Base-by-base conservation (phyloP, 371 early-diverging fungal species). In the Rhizopus stolonifer region DNA sequence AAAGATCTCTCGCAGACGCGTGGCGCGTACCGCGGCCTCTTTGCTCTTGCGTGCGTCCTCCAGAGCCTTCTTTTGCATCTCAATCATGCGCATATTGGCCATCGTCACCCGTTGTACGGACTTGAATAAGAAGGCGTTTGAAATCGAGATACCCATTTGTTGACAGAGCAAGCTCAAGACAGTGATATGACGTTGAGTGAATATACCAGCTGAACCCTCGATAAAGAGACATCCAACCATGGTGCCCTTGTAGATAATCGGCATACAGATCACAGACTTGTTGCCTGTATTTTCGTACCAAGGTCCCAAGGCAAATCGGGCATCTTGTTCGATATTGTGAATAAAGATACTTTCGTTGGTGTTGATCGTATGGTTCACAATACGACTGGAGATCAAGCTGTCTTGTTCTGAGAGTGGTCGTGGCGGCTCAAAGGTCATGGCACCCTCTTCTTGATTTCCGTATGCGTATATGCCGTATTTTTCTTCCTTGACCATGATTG, bases 91-190 rank as follows among this genome's bases (percentile, higher is more conserved):
- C 55, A 43, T 46, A 26, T 74, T 70, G 0, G 71, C 61, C 64
- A 64, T 74, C 1, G 74, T 74, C 7, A 64, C 71, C 19, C 65
- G 64, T 44, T 74, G 74, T 0, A 68, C 64, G 3, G 74, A 74
- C 19, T 70, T 70, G 59, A 80, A 82, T 17, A 82, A 44, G 23
- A 79, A 56, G 0, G 82, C 82, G 25, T 82, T 82, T 17, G 80
- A 72, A 26, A 80, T 79, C 1, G 82, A 82, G 24, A 82, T 82
- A 15, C 82, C 82, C 59, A 82, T 67, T 46, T 82, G 82, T 25
- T 82, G 82, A 31, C 80, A 80, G 7, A 82, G 34, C 2, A 82
- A 45, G 26, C 79, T 82, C 53, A 82, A 64, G 1, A 82, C 82
- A 3, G 76, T 65, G 57, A 82, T 64, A 49, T 80, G 68, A 23